Base-by-base conservation (phyloP, 768 basidiomycete genomes). In the Ramaria sp. region DNA sequence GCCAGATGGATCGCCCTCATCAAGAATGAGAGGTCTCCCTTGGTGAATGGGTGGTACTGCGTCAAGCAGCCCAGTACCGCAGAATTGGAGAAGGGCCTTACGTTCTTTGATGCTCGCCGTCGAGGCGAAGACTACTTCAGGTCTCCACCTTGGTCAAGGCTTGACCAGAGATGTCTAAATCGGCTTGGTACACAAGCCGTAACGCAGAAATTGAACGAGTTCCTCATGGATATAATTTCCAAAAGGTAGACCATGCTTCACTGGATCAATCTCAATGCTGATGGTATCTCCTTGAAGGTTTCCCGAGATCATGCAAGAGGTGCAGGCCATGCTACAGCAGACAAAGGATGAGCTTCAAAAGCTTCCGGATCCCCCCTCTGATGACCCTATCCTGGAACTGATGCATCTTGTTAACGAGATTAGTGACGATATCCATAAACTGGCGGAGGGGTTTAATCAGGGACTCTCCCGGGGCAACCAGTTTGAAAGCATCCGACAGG, bases 161-260 rank as follows among this genome's bases (percentile, higher is more conserved):
- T 87, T 1, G 81, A 81, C 9, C 17, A 66, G 0, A 67, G 72
- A 13, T 78, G 79, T 57, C 75, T 78, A 55, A 72, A 71, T 10
- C 79, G 78, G 52, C 65, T 88, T 1, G 70, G 83, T 1, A 88
- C 86, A 0, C 59, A 57, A 22, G 80, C 77, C 51, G 70, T 88
- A 0, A 78, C 81, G 0, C 76, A 78, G 24, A 70, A 78, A 5
- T 66, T 89, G 39, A 85, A 86, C 56, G 59, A 67, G 0, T 76
- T 86, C 7, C 65, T 91, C 0, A 84, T 84, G 0, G 79, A 82
- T 30, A 67, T 85, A 3, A 84, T 88, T 38, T 68, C 75, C 0
- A 80, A 79, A 60, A 70, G 82, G 87, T 84, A 2, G 66, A 63
- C 24, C 24, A 22, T 20, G 19, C 34, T 37, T 37, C 34, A 37